Evolutionary conservation across 805 yeast species (phyloP).

Genomic region (Torulaspora gathmanii): DNA sequence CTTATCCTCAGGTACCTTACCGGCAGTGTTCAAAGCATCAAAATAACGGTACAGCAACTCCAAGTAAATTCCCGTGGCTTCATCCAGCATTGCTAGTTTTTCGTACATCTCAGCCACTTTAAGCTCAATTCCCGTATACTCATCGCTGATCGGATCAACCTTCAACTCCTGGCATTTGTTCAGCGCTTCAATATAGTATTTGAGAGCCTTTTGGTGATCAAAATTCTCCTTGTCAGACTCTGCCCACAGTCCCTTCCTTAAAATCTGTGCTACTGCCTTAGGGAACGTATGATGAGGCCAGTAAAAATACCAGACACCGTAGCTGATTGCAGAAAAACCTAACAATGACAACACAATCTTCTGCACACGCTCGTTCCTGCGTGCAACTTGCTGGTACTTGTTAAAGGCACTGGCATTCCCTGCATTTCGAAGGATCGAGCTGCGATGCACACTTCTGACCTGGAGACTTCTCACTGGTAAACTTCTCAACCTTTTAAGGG

Average conservation of each 20-base stretch:
- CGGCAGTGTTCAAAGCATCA: conserved; percentile 45
- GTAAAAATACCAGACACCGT: conserved; percentile 39
- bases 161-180: conserved; percentile 50
- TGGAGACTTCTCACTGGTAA: not conserved
- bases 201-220: conserved; percentile 58
- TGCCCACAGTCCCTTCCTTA: conserved; percentile 78
- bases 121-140: conserved; percentile 85
- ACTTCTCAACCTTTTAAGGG: not conserved
- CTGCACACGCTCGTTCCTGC: conserved; percentile 12
- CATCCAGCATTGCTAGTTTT: conserved; percentile 52
- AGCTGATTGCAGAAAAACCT: conserved; percentile 25
- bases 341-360: conserved; percentile 20
- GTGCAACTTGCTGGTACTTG: conserved; percentile 6
- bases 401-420: not conserved
- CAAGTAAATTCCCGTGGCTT: conserved; percentile 62
- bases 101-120: conserved; percentile 87
- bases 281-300: conserved; percentile 74
- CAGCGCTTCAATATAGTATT: conserved; percentile 69
- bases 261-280: conserved; percentile 58
- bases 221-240: conserved; percentile 63
- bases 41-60: conserved; percentile 60
- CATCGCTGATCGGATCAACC: conserved; percentile 60
- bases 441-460: conserved; percentile 4
- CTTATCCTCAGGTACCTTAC: conserved; percentile 29
- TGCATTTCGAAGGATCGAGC: conserved; percentile 6